phyloP scores from a whole-genome alignment of 2,329 filamentous ascomycete species.

The Colletotrichum simmondsii region DNA sequence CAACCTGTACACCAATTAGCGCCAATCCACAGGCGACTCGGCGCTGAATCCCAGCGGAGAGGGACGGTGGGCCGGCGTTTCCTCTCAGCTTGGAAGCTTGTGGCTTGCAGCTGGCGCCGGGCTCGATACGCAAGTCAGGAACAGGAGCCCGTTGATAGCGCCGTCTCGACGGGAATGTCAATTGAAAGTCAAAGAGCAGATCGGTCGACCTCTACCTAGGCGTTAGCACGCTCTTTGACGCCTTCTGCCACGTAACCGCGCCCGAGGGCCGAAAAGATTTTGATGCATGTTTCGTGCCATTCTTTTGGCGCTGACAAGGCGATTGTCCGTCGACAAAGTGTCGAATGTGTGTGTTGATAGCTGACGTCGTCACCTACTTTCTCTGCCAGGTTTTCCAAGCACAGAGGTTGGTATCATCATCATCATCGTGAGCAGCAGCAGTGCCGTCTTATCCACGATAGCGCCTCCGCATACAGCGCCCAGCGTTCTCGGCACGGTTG shows the following conservation, averaged over 20 bases:
- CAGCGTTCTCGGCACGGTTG: not conserved
- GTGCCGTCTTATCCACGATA: not conserved
- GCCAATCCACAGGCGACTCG: not conserved
- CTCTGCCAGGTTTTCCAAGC: not conserved
- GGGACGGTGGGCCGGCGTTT: not conserved
- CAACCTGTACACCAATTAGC: not conserved
- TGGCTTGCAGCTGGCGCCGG: not conserved
- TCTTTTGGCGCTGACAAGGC: not conserved
- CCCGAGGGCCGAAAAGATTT: not conserved
- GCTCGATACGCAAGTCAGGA: not conserved
- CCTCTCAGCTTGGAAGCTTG: not conserved
- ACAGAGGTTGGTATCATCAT: too few relatives aligned
- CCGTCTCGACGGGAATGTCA: conserved; percentile 10
- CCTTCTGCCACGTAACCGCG: not conserved
- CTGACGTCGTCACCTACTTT: not conserved
- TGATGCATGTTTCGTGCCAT: not conserved
- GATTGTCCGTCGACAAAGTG: not conserved
- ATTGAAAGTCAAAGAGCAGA: not conserved
- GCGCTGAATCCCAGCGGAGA: conserved; percentile 1
- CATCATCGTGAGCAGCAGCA: not conserved
- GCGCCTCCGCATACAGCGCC: not conserved
- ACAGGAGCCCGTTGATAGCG: conserved; percentile 2
- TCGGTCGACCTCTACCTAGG: not conserved
- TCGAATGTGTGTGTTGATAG: not conserved
- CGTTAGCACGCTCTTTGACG: not conserved